phyloP scores from a whole-genome alignment of 2,329 filamentous ascomycete species.

The Aulographum hederae region DNA sequence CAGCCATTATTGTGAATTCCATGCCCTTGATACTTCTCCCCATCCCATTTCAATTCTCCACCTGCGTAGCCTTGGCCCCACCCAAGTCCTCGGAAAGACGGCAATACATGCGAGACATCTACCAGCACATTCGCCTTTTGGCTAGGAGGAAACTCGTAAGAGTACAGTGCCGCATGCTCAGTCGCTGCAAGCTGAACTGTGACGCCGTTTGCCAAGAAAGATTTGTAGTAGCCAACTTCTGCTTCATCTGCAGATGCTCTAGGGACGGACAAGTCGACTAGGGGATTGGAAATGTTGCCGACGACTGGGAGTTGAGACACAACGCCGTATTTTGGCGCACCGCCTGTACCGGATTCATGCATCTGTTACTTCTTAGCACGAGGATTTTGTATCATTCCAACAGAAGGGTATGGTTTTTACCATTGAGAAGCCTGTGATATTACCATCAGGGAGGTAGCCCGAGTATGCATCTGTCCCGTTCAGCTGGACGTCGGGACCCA shows the following conservation, averaged over 20 bases:
- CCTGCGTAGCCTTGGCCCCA: constrained; percentile 44
- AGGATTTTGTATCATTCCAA: constrained; percentile 16
- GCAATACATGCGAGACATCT: constrained; percentile 44
- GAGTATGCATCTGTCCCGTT: constrained; percentile 14
- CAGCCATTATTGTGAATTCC: constrained; percentile 50
- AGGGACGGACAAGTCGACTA: constrained; percentile 17
- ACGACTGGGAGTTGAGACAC: constrained; percentile 16
- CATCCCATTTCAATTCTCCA: constrained; percentile 36
- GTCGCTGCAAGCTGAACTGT: constrained; percentile 39
- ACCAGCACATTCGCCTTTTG: constrained; percentile 31
- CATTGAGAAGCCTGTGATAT: constrained; percentile 17
- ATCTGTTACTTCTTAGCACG: too few relatives aligned
- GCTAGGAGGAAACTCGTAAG: constrained; percentile 36
- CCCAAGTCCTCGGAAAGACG: constrained; percentile 40
- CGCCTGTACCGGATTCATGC: constrained; percentile 6
- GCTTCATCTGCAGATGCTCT: constrained; percentile 32
- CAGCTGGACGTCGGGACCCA: constrained; percentile 12
- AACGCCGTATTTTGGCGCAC: constrained; percentile 13
- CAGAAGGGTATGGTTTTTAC: too few relatives aligned
- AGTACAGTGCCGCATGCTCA: constrained; percentile 36
- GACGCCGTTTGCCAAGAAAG: constrained; percentile 34
- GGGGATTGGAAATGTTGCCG: constrained; percentile 25
- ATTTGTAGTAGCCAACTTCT: constrained; percentile 43
- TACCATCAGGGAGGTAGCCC: constrained; percentile 14
- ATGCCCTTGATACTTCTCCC: constrained; percentile 38